These are phyloP conservation scores for Pulicaria dysenterica DNA, from an alignment of 129 eudicot genomes.

Conservation along the genomic window DNA sequence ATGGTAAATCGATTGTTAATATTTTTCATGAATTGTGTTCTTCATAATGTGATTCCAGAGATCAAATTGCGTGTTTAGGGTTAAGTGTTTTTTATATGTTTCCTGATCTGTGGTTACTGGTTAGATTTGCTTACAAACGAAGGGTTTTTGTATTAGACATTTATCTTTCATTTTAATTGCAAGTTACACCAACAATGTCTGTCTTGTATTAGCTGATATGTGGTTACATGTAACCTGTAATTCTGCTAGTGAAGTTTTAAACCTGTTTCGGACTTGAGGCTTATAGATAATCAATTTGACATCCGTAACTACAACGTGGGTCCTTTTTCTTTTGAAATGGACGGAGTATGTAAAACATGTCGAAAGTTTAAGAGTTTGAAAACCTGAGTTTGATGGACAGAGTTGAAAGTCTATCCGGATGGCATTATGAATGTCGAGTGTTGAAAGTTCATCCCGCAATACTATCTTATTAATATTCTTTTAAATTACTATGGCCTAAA, in stretches of 20 bases:
- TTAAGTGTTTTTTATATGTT: neutral
- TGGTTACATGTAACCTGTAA: neutral
- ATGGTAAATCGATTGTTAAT: neutral
- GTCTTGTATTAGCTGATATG: neutral
- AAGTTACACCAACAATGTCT: neutral
- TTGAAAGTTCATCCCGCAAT: neutral
- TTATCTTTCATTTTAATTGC: neutral
- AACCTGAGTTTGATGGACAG: no score
- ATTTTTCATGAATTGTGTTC: neutral
- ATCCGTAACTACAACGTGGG: neutral
- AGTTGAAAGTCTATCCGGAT: neutral
- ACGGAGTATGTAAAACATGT: neutral
- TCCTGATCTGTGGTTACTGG: neutral
- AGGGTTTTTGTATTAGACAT: neutral
- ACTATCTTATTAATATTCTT: neutral
- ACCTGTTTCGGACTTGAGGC: neutral
- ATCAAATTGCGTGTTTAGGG: constrained; percentile 11
- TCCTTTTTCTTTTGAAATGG: neutral
- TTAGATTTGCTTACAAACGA: constrained; percentile 6
- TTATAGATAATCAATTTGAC: neutral
- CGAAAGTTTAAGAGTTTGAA: neutral
- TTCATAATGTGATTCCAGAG: constrained; percentile 1
- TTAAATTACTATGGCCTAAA: neutral
- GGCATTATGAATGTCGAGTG: neutral
- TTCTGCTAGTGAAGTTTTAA: neutral